Evolutionary conservation across 495 filamentous ascomycete genomes (phyloP).

Genomic region (Penicillium coffeae): DNA sequence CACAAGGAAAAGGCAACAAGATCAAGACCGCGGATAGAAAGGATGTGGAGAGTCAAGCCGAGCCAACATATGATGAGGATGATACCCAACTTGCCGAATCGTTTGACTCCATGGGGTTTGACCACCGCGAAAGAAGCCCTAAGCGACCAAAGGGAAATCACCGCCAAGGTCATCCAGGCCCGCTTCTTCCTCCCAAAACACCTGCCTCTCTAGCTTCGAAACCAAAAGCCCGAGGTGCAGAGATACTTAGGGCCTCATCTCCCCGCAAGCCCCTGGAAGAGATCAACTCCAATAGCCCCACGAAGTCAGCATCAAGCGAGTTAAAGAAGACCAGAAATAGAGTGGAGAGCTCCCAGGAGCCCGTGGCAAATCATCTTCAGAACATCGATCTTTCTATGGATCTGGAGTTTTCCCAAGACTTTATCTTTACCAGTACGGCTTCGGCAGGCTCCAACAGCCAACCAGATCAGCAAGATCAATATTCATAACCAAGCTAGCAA

Average conservation of each 20-base stretch:
- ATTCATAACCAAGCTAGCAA: background rate
- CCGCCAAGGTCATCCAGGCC: background rate
- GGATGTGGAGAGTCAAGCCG: background rate
- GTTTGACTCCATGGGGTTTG: conserved; percentile 17
- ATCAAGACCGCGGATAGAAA: background rate
- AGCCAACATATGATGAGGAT: conserved; percentile 20
- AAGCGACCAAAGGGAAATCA: conserved; percentile 30
- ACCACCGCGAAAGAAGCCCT: conserved; percentile 18
- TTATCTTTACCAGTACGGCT: conserved; percentile 33
- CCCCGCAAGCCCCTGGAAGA: conserved; percentile 20
- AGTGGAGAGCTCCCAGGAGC: background rate
- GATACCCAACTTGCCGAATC: conserved; percentile 21
- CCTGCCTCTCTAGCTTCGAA: background rate
- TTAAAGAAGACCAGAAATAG: conserved; percentile 4
- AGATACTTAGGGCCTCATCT: background rate
- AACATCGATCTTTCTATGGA: conserved; percentile 36
- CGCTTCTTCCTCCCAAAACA: background rate
- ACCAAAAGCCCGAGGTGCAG: background rate
- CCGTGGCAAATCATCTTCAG: conserved; percentile 18
- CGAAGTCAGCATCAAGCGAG: conserved; percentile 17
- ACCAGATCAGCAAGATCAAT: conserved; percentile 1
- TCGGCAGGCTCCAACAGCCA: conserved; percentile 26
- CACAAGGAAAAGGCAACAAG: background rate
- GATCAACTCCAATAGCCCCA: conserved; percentile 27
- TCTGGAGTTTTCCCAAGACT: conserved; percentile 37